Base-by-base conservation (phyloP, 768 basidiomycete species). In the Pisolithus microcarpus region DNA sequence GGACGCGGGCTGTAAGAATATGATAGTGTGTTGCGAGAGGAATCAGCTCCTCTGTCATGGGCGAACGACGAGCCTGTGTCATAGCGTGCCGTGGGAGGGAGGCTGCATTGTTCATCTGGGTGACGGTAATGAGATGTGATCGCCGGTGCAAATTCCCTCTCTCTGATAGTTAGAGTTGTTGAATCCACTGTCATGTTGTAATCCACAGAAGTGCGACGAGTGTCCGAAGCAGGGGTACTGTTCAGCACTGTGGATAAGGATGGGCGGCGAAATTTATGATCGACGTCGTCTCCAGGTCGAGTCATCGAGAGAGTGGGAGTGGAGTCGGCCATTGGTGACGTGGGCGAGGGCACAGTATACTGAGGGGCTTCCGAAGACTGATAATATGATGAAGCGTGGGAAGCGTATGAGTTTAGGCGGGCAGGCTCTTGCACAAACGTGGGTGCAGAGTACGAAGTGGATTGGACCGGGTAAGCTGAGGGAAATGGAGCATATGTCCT, bases 231-330 rank as follows among this genome's bases (percentile, higher is more conserved):
- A 21, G 46, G 39, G n/a, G 54, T 56, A 45, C 50, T 43, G 34
- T 56, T 55, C 7, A 54, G 38, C 23, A 56, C 39, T 7, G 42
- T 49, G 3, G 67, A 55, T 4, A 69, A 49, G 24, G 67, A 67
- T n/a, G 65, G 52, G 34, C 65, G 67, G 50, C 67, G 65, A 47
- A 53, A 62, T 51, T 67, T 67, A 49, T 63, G 60, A 19, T 67
- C 67, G n/a, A 51, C 16, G 11, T 67, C 65, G 23, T 34, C 43
- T 4, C 56, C 59, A 5, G 59, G 28, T 40, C 63, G 59, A 52
- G 67, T 50, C 19, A 65, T 67, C 16, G 66, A 63, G 16, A 70
- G 47, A 0, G 63, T 55, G 34, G 60, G 60, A 19, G 56, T 28
- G n/a, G 53, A 53, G 7, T 49, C 11, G 13, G 60, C 61, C 15